phyloP scores from a whole-genome alignment of 768 basidiomycete species.

The Clavaria fumosa region DNA sequence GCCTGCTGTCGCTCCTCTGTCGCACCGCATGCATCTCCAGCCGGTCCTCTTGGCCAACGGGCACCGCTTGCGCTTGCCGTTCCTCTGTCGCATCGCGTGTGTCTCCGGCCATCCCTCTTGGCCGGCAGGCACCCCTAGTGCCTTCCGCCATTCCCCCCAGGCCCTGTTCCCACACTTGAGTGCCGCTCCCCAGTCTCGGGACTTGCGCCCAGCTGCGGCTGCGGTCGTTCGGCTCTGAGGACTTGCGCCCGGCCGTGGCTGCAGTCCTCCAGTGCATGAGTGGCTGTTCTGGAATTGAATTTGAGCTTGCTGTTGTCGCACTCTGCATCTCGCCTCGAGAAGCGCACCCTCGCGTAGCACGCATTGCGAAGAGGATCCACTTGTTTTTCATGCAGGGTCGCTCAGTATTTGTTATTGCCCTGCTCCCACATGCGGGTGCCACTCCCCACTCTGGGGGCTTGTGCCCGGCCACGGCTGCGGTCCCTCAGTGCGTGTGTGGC shows the following conservation, averaged over 20 bases:
- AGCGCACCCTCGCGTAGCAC: slow-evolving; percentile 50
- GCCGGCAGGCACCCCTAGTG: too few relatives aligned
- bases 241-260: slow-evolving; percentile 42
- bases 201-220: too few relatives aligned
- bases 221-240: too few relatives aligned
- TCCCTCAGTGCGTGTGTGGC: slow-evolving; percentile 42
- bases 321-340: slow-evolving; percentile 45
- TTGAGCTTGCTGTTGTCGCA: slow-evolving; percentile 51
- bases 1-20: too few relatives aligned
- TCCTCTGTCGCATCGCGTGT: too few relatives aligned
- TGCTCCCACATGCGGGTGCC: slow-evolving; percentile 15
- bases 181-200: slow-evolving; percentile 12
- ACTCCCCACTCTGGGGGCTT: slow-evolving; percentile 15
- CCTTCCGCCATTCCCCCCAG: too few relatives aligned
- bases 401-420: slow-evolving; percentile 48
- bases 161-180: slow-evolving; percentile 23
- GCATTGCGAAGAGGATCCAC: slow-evolving; percentile 42
- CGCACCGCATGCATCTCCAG: too few relatives aligned
- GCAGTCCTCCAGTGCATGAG: slow-evolving; percentile 44
- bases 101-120: too few relatives aligned
- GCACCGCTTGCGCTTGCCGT: too few relatives aligned
- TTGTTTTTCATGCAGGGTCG: too few relatives aligned
- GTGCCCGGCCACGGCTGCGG: slow-evolving; percentile 47
- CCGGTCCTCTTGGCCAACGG: too few relatives aligned
- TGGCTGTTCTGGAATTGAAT: slow-evolving; percentile 51